Evolutionary conservation across 1,284 basidiomycete genomes (phyloP).

Genomic region (Porphyrellus sp.): DNA sequence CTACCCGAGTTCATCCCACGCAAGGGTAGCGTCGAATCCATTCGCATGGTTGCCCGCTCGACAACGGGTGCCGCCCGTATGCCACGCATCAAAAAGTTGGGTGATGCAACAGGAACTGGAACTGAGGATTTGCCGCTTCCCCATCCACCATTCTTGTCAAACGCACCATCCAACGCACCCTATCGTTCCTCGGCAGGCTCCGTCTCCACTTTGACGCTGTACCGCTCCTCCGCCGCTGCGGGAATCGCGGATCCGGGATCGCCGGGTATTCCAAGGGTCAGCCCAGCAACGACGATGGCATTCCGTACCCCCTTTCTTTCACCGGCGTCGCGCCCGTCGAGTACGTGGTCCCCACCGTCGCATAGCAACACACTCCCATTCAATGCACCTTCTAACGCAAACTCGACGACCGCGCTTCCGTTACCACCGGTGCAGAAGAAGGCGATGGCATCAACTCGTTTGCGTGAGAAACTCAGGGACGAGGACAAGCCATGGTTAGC

Average conservation of each 20-base stretch:
- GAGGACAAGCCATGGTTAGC: constrained; percentile 55
- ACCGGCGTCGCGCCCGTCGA: constrained; percentile 61
- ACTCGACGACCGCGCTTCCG: constrained; percentile 36
- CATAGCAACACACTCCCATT: constrained; percentile 26
- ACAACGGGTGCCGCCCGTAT: constrained; percentile 6
- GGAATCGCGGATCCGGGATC: constrained; percentile 12
- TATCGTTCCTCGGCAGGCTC: constrained; percentile 36
- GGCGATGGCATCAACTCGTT: constrained; percentile 47
- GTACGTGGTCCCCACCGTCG: constrained; percentile 56
- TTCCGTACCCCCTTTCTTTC: constrained; percentile 68
- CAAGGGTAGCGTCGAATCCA: constrained; percentile 36
- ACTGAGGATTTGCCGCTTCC: constrained; percentile 38
- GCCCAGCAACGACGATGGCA: constrained; percentile 46
- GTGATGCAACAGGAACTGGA: constrained; percentile 27
- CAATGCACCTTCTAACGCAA: constrained; percentile 33
- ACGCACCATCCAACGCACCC: constrained; percentile 36
- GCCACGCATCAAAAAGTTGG: constrained; percentile 17
- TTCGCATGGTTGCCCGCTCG: constrained; percentile 29
- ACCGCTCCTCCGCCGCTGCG: constrained; percentile 31
- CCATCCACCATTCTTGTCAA: constrained; percentile 52
- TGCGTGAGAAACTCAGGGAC: constrained; percentile 44
- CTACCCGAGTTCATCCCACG: constrained; percentile 40
- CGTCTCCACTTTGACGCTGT: constrained; percentile 23
- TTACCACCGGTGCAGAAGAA: constrained; percentile 41
- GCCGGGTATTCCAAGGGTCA: constrained; percentile 33